Evolutionary conservation across 768 basidiomycete species (phyloP).

Genomic region (Lentinula boryana): DNA sequence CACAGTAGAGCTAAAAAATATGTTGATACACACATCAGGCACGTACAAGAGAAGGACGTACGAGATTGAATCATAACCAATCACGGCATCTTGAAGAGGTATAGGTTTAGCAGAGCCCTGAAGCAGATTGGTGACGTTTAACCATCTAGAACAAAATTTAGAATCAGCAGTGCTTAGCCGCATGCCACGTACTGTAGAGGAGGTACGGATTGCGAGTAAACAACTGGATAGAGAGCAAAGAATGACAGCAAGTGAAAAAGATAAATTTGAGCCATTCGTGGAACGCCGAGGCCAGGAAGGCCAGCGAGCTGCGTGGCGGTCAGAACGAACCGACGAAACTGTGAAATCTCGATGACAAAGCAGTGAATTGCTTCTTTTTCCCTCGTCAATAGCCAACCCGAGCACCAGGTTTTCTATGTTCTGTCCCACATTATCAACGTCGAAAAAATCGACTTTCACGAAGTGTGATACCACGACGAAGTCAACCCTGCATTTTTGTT

Average conservation of each 20-base stretch:
- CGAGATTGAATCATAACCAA: conserved; percentile 49
- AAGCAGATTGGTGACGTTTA: conserved; percentile 58
- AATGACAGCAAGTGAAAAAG: conserved; percentile 21
- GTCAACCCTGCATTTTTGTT: too few species aligned
- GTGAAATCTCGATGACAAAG: background rate
- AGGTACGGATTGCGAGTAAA: conserved; percentile 28
- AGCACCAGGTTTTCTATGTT: too few species aligned
- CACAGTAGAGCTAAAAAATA: conserved; percentile 39
- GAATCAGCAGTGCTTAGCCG: conserved; percentile 11
- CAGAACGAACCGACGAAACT: background rate
- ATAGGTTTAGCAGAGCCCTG: conserved; percentile 51
- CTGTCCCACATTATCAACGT: too few species aligned
- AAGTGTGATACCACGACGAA: too few species aligned
- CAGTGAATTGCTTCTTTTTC: background rate
- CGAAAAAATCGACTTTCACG: too few species aligned
- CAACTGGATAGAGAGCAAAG: conserved; percentile 6
- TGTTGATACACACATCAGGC: background rate
- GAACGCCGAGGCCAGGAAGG: conserved; percentile 4
- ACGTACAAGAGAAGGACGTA: conserved; percentile 17
- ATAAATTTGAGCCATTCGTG: conserved; percentile 26
- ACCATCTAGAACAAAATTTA: conserved; percentile 42
- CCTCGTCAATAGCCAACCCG: background rate
- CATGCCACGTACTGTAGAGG: conserved; percentile 42
- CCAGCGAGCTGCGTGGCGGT: conserved; percentile 8
- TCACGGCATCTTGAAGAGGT: conserved; percentile 63